A percentile compares a stretch with the other conserved stretches of the same genome.
phyloP scores from a whole-genome alignment of 2,329 filamentous ascomycete genomes.

The Phaeosphaeriaceae sp. region DNA sequence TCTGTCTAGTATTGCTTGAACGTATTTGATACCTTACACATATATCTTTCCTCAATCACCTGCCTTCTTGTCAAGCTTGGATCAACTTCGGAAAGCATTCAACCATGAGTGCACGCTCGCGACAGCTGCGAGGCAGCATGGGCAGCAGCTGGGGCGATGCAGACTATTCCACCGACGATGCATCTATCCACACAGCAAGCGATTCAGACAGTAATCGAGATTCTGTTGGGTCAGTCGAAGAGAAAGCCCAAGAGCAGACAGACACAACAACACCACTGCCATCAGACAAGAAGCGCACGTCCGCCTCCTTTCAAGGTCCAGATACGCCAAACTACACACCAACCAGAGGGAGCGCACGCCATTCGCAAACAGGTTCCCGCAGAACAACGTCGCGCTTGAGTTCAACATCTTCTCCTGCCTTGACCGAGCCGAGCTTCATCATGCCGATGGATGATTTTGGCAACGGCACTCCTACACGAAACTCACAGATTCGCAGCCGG shows the following conservation, averaged over 20 bases:
- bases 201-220: constrained; percentile 36
- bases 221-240: constrained; percentile 29
- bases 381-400: constrained; percentile 17
- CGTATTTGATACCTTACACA: neutral
- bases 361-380: constrained; percentile 19
- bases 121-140: constrained; percentile 32
- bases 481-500: constrained; percentile 28
- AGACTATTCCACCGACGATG: constrained; percentile 34
- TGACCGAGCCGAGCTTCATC: constrained; percentile 51
- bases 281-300: constrained; percentile 11
- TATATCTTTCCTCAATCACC: neutral
- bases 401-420: constrained; percentile 17
- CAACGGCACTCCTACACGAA: constrained; percentile 30
- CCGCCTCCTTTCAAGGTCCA: constrained; percentile 12
- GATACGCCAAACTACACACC: constrained; percentile 21
- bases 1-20: neutral
- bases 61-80: neutral
- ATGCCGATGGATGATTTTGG: constrained; percentile 47
- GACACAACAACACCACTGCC: constrained; percentile 23
- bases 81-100: neutral
- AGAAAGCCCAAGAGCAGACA: constrained; percentile 19
- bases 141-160: constrained; percentile 46
- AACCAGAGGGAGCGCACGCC: constrained; percentile 10
- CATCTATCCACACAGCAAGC: constrained; percentile 34
- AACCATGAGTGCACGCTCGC: constrained; percentile 27